Base-by-base conservation (phyloP, 148 eudicot species). In the Euryodendron excelsum region DNA sequence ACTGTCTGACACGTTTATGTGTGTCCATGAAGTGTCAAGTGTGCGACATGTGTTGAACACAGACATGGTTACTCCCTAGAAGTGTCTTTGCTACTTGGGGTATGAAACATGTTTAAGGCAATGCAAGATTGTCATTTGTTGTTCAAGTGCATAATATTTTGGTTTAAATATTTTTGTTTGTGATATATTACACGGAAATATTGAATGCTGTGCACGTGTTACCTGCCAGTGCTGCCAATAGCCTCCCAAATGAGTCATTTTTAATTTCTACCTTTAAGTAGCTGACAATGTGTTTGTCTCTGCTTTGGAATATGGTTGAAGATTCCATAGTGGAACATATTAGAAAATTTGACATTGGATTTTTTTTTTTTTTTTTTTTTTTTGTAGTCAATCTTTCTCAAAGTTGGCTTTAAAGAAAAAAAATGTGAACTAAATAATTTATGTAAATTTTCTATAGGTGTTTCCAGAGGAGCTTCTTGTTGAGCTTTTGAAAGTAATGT, bases 401-500 rank as follows among this genome's bases (percentile, higher is more conserved):
- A 23, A 6, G 25, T 59, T 23, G 31, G 6, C 3, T 27, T 23
- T 6, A 28, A 21, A 34, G 37, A 41, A 44, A 55, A 21, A 23
- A n/a, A n/a, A n/a, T n/a, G 23, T 31, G 50, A 60, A 34, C 69
- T 75, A 28, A 72, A 17, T 47, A 31, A 21, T 53, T 34, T 12
- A 27, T 58, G 30, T 53, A 23, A 39, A 34, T 25, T 28, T 69
- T 13, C 14, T 30, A 36, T 56, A 96, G 99, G 97, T 83, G 72
- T 90, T 96, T 78, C 99, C 99, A 0, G 99, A 96, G 81, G 87
- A 88, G 17, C 92, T 96, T 79, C 90, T 96, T 60, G 81, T 89
- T 78, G 97, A 92, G 84, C 88, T 96, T 81, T 77, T 96, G 84
- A 96, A 93, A 86, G 87, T 87, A 59, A 96, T 92, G 97, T 73